Conservation (phyloP, 176 grass and related monocot genomes). For the Oryza australiensis region DNA sequence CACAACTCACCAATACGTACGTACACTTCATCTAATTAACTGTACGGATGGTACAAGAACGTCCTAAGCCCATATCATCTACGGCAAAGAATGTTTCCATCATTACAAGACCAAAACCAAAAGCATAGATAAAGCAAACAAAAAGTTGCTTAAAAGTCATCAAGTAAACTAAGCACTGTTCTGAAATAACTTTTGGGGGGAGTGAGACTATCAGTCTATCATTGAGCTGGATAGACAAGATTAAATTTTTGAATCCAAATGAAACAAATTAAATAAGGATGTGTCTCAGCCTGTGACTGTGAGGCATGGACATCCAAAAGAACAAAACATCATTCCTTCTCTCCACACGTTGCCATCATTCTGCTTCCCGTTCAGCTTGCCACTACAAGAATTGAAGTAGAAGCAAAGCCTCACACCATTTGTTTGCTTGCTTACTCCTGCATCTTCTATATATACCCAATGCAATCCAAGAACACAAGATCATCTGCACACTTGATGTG, state of each 20-base stretch:
- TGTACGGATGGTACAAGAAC: neutral
- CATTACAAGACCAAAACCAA: slow-evolving; percentile 32
- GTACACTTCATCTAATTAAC: neutral
- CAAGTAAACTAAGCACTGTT: slow-evolving; percentile 29
- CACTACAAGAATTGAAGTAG: slow-evolving; percentile 54
- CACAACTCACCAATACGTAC: neutral
- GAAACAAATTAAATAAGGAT: slow-evolving; percentile 26
- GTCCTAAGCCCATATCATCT: slow-evolving; percentile 15
- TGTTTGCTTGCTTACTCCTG: slow-evolving; percentile 35
- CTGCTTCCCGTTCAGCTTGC: slow-evolving; percentile 45
- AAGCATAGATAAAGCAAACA: slow-evolving; percentile 42
- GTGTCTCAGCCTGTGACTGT: slow-evolving; percentile 15
- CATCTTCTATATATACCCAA: slow-evolving; percentile 44
- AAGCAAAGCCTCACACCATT: slow-evolving; percentile 58
- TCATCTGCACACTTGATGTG: slow-evolving; percentile 27
- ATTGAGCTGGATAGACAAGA: slow-evolving; percentile 49
- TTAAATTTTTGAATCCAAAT: neutral
- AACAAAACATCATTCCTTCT: slow-evolving; percentile 49
- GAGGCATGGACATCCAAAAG: slow-evolving; percentile 12
- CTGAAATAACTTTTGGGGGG: slow-evolving; percentile 28
- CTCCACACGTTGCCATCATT: slow-evolving; percentile 64
- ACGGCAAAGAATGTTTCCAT: slow-evolving; percentile 39
- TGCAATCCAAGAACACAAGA: slow-evolving; percentile 22
- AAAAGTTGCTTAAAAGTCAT: slow-evolving; percentile 46
- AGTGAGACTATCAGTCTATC: slow-evolving; percentile 35